These are phyloP conservation scores for Blastobotrys illinoisensis DNA, from an alignment of 1,139 yeast species.

Conservation along the genomic window DNA sequence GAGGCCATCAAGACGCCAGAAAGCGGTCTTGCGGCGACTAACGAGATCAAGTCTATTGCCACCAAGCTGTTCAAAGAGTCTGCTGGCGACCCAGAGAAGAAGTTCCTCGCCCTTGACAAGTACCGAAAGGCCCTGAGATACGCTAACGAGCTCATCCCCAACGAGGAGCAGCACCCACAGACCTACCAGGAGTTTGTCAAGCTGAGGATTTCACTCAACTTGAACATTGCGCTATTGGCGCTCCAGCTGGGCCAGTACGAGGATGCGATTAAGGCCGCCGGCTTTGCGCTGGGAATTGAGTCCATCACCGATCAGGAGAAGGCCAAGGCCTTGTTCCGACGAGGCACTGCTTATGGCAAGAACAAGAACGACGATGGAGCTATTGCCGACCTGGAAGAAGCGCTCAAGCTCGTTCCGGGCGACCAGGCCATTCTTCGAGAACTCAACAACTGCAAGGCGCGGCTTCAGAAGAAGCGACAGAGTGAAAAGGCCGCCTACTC, in stretches of 20 bases:
- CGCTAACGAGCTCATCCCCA: constrained; percentile 66
- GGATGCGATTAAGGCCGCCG: constrained; percentile 54
- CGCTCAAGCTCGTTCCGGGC: constrained; percentile 58
- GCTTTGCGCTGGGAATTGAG: constrained; percentile 60
- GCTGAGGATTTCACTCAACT: constrained; percentile 55
- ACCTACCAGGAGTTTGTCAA: constrained; percentile 24
- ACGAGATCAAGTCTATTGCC: constrained; percentile 64
- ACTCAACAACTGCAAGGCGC: constrained; percentile 52
- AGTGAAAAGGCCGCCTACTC: constrained; percentile 82
- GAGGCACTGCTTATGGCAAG: constrained; percentile 69
- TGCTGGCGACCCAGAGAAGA: constrained; percentile 28
- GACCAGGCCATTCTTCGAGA: constrained; percentile 74
- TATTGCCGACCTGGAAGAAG: constrained; percentile 57
- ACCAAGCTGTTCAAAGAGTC: constrained; percentile 67
- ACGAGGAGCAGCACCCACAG: constrained; percentile 38
- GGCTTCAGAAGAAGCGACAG: constrained; percentile 50
- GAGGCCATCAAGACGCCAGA: constrained; percentile 48
- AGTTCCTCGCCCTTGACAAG: constrained; percentile 54
- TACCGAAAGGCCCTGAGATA: constrained; percentile 67
- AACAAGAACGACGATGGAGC: constrained; percentile 71
- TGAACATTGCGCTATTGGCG: constrained; percentile 73
- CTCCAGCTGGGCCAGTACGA: constrained; percentile 56
- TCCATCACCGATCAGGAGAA: constrained; percentile 59
- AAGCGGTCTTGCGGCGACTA: constrained; percentile 20
- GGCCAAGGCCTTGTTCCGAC: constrained; percentile 82